Base-by-base conservation (phyloP, 2,329 filamentous ascomycete species). In the Colletotrichum melonis region DNA sequence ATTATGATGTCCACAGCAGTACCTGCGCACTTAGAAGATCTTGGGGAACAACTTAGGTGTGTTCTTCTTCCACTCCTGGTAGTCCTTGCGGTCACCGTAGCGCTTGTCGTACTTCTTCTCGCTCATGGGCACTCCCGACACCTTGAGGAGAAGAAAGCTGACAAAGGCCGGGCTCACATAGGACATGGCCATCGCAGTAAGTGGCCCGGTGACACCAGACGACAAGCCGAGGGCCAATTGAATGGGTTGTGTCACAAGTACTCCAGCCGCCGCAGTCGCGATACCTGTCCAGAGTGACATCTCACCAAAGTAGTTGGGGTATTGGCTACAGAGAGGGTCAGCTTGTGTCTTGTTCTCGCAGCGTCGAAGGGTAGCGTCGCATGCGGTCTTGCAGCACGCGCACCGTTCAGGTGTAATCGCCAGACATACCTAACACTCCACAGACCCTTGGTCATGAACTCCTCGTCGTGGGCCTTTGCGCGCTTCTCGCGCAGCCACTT, bases 241-340 rank as follows among this genome's bases (percentile, higher is more conserved):
- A 1, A 89, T 88, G 0, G 88, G 86, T n/a, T 81, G 82, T 16
- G 84, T 84, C 1, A 88, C 80, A 62, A 94, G 82, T 1, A 90
- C 83, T 1, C 91, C 90, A 0, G 87, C 89, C 0, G 90, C 87
- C 1, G 86, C 82, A 5, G 89, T 88, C 0, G 92, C 91, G 71
- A 94, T 88, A 1, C 92, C 92, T 0, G 88, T 90, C 92, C 92
- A 94, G 38, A 94, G 83, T 12, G 90, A 92, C 32, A 86, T 87
- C 80, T 94, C 92, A n/a, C 92, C 92, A 79, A 94, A 92, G 83
- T 94, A 94, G 78, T 94, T 92, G 0, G 92, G 92, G 80, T 92
- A 90, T 73, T 90, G 83, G 60, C 86, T 84, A 32, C 3, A 49
- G n/a, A 58, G 52, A 14, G 6, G 2, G n/a, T 69, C 26, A 70